Evolutionary conservation across 2,329 filamentous ascomycete genomes (phyloP), one percentile per base, ranked within the genome.

Genomic region (Fusarium citri): DNA sequence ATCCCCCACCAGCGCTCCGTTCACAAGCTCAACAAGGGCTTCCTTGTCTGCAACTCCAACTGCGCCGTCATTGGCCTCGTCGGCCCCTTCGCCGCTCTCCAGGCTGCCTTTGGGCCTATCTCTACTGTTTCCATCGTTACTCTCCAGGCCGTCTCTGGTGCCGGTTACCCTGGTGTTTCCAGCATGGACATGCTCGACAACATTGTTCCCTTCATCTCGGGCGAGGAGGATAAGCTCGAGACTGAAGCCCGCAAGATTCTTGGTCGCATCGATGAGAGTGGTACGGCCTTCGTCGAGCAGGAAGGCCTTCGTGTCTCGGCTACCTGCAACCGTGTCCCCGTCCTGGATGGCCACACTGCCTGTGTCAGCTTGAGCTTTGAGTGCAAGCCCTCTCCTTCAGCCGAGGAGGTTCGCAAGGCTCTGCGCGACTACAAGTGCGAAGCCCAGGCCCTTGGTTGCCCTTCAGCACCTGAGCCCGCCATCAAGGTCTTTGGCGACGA

Each of bases 181-280:
- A 93, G 89, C 81, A 97, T 98, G 94, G 96, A 98, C 81, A 92
- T 98, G 66, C 84, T 98, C 67, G 96, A 98, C 83, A 98, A 98
- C 78, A 92, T 98, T 3, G 93, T 99, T 46, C 96, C 96, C 11
- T 98, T 89, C 81, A 99, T 98, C 78, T 87, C 88, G 2, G 94
- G 94, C 62, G 96, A 98, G 82, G 96, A 98, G 81, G 94, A 97
- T 81, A 98, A 98, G 85, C 88, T 98, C 30, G 93, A 97, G 84
- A 92, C 92, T 5, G 96, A 98, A 82, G 94, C 96, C 4, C 92
- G 93, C 76, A 98, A 98, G 88, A 98, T 98, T 74, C 87, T 98
- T 5, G 95, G 96, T 55, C 80, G 80, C 34, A 83, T 98, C 74
- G 93, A 93, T 76, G 81, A 82, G 42, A 89, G 92, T 20, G 85